phyloP scores from a whole-genome alignment of 108 stramenopile genomes.

The Licmophora abbreviata region DNA sequence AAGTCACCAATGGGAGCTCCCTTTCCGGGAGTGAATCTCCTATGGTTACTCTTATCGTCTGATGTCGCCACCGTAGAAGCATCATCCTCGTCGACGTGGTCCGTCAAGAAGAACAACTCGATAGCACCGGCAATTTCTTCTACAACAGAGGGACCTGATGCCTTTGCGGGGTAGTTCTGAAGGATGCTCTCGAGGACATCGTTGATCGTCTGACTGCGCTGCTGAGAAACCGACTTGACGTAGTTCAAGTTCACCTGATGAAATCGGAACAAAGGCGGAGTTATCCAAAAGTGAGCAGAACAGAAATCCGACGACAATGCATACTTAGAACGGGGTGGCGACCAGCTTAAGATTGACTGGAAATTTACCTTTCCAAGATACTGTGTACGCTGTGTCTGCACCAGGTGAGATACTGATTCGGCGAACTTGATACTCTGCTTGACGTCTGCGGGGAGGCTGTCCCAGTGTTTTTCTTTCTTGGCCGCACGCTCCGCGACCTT shows the following conservation, averaged over 20 bases:
- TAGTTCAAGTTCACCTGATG: conserved; percentile 37
- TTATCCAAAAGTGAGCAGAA: neutral
- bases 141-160: neutral
- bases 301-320: neutral
- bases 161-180: conserved; percentile 30
- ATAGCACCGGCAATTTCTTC: conserved; percentile 22
- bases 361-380: conserved; percentile 49
- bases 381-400: conserved; percentile 28
- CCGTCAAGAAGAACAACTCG: conserved; percentile 43
- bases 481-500: conserved; percentile 12
- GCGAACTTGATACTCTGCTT: conserved; percentile 26
- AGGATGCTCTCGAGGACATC: conserved; percentile 34
- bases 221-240: conserved; percentile 40
- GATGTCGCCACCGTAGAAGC: neutral
- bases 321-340: conserved; percentile 1
- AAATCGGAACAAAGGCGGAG: neutral
- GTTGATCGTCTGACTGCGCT: conserved; percentile 26
- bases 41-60: neutral
- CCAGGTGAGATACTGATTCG: conserved; percentile 25
- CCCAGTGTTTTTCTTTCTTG: neutral
- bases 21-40: conserved; percentile 9
- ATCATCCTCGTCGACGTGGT: conserved; percentile 27
- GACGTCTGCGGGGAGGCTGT: conserved; percentile 3
- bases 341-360: conserved; percentile 1
- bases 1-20: no score